phyloP scores from a whole-genome alignment of 306 rosid genomes.

The Luffa aegyptiaca region DNA sequence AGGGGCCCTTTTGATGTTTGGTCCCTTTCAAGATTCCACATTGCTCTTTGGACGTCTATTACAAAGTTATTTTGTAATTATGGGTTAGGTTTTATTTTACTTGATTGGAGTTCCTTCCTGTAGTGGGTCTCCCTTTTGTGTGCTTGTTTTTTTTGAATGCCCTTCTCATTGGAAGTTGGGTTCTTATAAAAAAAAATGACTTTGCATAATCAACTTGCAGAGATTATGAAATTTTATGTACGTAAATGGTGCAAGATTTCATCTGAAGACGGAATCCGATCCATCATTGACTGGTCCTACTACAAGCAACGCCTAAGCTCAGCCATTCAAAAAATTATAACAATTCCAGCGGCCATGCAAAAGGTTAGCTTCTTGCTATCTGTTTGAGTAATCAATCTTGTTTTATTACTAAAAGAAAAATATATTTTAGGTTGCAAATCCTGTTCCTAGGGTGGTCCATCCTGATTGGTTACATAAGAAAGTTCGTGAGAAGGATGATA shows the following conservation, averaged over 20 bases:
- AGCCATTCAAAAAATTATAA: conserved; percentile 81
- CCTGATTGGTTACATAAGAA: conserved; percentile 98
- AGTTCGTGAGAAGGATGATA: conserved; percentile 95
- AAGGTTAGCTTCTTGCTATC: conserved; percentile 46
- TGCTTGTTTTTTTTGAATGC: too few species aligned
- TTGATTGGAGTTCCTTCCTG: too few species aligned
- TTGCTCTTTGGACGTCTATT: too few species aligned
- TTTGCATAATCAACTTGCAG: conserved; percentile 35
- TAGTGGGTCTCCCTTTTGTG: too few species aligned
- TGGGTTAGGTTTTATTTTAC: too few species aligned
- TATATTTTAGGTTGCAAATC: conserved; percentile 68
- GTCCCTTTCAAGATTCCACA: too few species aligned
- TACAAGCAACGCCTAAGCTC: conserved; percentile 95
- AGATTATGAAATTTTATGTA: conserved; percentile 78
- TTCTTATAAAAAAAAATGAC: neutral
- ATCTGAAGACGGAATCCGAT: conserved; percentile 76
- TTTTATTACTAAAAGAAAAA: conserved; percentile 13
- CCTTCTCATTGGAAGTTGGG: too few species aligned
- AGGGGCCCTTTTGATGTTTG: too few species aligned
- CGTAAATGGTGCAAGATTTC: conserved; percentile 98
- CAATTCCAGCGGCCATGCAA: conserved; percentile 99
- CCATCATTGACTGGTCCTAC: conserved; percentile 95
- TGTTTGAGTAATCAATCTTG: neutral
- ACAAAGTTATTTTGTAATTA: too few species aligned
- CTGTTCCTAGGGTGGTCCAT: conserved; percentile 91